These are phyloP conservation scores for Clausena lansium DNA, from an alignment of 345 rosid genomes.

Conservation along the genomic window DNA sequence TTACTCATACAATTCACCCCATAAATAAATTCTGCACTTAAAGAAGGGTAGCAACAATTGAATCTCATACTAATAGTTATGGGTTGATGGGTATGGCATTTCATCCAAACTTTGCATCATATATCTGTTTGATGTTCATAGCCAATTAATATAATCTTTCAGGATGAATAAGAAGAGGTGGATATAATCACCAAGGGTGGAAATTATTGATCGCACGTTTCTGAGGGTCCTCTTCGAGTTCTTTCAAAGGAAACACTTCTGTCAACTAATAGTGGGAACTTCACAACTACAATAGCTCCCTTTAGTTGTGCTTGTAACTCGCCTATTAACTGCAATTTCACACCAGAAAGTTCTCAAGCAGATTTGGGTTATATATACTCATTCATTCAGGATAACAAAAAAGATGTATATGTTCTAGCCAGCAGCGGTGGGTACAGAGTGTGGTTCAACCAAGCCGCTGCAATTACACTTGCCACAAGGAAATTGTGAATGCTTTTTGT, in stretches of 20 bases:
- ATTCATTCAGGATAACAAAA: constrained; percentile 30
- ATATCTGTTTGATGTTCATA: too few species aligned
- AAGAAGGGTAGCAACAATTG: not conserved
- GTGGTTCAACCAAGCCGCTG: too few species aligned
- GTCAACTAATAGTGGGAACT: constrained; percentile 30
- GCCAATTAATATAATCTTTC: too few species aligned
- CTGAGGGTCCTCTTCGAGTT: too few species aligned
- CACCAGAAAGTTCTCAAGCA: constrained; percentile 16
- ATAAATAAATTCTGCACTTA: not conserved
- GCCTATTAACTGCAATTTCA: constrained; percentile 24
- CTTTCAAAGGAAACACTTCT: constrained; percentile 39
- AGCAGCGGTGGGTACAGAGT: constrained; percentile 34
- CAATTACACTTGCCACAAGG: constrained; percentile 28
- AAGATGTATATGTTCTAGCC: constrained; percentile 29
- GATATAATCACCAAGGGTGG: too few species aligned
- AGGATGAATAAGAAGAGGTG: too few species aligned
- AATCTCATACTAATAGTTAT: not conserved
- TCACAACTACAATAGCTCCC: constrained; percentile 17
- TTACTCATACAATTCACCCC: not conserved
- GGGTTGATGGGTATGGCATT: too few species aligned
- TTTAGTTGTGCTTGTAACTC: constrained; percentile 27
- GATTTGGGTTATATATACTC: constrained; percentile 28
- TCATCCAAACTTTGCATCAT: too few species aligned
- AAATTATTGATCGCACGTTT: too few species aligned
- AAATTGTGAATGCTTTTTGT: not conserved